A percentile compares a stretch with the other conserved stretches of the same genome.
Evolutionary conservation across 1,284 basidiomycete genomes (phyloP).

Genomic region (Phenoliferia sp.): DNA sequence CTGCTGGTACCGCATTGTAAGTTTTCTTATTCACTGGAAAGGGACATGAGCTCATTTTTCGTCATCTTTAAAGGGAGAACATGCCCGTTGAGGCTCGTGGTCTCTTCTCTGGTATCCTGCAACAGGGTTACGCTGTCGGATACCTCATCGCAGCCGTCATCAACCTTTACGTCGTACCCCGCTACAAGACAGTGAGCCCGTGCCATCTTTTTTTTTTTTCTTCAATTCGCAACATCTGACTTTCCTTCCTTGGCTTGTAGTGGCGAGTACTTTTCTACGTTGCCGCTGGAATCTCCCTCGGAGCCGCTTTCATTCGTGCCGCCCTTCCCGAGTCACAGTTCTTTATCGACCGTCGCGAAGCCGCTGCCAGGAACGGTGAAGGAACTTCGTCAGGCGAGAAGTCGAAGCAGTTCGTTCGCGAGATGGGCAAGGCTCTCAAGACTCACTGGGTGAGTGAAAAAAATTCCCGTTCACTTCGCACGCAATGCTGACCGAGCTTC

Average conservation of each 20-base stretch:
- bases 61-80: conserved; percentile 60
- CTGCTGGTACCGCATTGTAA: conserved; percentile 32
- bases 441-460: conserved; percentile 59
- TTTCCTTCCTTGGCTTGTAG: not conserved
- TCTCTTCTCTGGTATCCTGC: conserved; percentile 74
- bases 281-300: conserved; percentile 60
- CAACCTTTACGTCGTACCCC: conserved; percentile 30
- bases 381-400: conserved; percentile 47
- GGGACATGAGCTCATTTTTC: conserved; percentile 1
- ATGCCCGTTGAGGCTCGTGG: conserved; percentile 82
- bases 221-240: conserved; percentile 36
- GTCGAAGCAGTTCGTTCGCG: conserved; percentile 66
- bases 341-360: conserved; percentile 52
- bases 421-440: conserved; percentile 69
- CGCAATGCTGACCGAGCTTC: no score
- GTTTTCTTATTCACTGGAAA: no score
- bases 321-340: conserved; percentile 74
- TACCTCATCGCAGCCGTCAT: conserved; percentile 21
- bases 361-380: conserved; percentile 44
- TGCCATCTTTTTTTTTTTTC: not conserved
- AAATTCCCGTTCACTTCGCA: no score
- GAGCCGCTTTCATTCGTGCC: conserved; percentile 67
- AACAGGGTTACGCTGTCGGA: conserved; percentile 67
- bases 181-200: conserved; percentile 45
- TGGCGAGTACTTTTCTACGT: conserved; percentile 8